Percentiles rank a stretch among this genome's conserved stretches.
phyloP scores from a whole-genome alignment of 2,329 filamentous ascomycete genomes.

The Talaromyces sp. region DNA sequence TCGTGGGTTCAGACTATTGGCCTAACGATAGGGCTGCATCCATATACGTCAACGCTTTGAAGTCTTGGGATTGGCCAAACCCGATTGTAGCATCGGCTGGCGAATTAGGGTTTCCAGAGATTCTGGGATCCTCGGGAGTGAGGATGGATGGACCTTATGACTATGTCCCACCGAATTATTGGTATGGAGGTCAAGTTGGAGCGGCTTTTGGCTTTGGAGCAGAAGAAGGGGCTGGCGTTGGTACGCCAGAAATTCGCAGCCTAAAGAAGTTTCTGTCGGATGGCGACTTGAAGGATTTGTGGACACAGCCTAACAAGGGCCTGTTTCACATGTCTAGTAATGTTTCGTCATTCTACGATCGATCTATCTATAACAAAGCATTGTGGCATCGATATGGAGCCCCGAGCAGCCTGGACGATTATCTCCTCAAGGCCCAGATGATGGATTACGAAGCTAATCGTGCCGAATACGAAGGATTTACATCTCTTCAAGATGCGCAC shows the following conservation, averaged over 20 bases:
- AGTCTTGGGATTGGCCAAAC: slow-evolving; percentile 50
- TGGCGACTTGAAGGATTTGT: slow-evolving; percentile 51
- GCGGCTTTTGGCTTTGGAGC: slow-evolving; percentile 61
- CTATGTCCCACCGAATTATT: slow-evolving; percentile 62
- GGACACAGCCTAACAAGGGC: slow-evolving; percentile 49
- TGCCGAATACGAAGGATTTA: slow-evolving; percentile 55
- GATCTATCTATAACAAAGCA: slow-evolving; percentile 55
- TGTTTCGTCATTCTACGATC: slow-evolving; percentile 51
- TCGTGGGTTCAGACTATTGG: slow-evolving; percentile 61
- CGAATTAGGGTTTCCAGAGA: slow-evolving; percentile 49
- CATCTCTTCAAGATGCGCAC: slow-evolving; percentile 46
- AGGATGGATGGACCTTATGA: slow-evolving; percentile 65
- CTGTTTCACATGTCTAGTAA: slow-evolving; percentile 58
- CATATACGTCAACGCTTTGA: slow-evolving; percentile 50
- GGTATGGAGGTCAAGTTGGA: slow-evolving; percentile 52
- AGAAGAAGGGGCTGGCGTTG: slow-evolving; percentile 58
- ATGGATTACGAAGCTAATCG: slow-evolving; percentile 61
- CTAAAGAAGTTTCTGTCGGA: slow-evolving; percentile 51
- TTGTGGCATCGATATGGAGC: slow-evolving; percentile 50
- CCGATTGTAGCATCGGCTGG: slow-evolving; percentile 56
- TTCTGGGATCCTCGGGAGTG: slow-evolving; percentile 54
- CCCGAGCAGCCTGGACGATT: slow-evolving; percentile 51
- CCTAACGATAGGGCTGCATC: slow-evolving; percentile 53
- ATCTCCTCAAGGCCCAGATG: slow-evolving; percentile 56
- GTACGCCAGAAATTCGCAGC: slow-evolving; percentile 54